Conservation (phyloP, 768 basidiomycete genomes). For the Termitomyces titanicus region DNA sequence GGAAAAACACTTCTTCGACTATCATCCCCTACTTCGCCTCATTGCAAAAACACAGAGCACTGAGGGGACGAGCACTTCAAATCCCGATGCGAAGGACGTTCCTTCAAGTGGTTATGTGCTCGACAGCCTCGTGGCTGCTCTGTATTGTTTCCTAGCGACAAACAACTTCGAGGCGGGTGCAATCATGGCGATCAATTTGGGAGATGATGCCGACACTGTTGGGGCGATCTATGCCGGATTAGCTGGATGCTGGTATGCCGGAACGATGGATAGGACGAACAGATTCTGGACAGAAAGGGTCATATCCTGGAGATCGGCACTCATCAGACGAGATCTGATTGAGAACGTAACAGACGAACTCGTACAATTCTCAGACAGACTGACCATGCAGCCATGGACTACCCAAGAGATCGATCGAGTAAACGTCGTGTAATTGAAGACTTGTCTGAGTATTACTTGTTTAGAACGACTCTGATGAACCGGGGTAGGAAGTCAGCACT, state of each 20-base stretch:
- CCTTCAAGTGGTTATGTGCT: slow-evolving; percentile 39
- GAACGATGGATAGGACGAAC: slow-evolving; percentile 15
- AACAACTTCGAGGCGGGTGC: slow-evolving; percentile 42
- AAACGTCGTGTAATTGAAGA: not conserved
- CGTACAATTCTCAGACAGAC: slow-evolving; percentile 17
- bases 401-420: not conserved
- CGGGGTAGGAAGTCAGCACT: not conserved
- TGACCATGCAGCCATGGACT: not conserved
- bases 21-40: slow-evolving; percentile 38
- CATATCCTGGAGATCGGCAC: slow-evolving; percentile 26
- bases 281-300: slow-evolving; percentile 37
- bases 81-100: slow-evolving; percentile 27
- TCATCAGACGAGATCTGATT: slow-evolving; percentile 31
- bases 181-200: slow-evolving; percentile 40
- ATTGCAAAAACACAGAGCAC: slow-evolving; percentile 23
- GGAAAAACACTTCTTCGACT: slow-evolving; percentile 28
- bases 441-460: not conserved
- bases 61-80: not conserved
- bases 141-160: slow-evolving; percentile 44
- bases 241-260: slow-evolving; percentile 40
- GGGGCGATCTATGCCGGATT: slow-evolving; percentile 44
- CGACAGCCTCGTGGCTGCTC: slow-evolving; percentile 36
- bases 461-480: no score
- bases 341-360: slow-evolving; percentile 35
- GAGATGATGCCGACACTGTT: slow-evolving; percentile 42